Evolutionary conservation across 1,139 yeast genomes (phyloP).

Genomic region (Geotrichum phurueaensis): DNA sequence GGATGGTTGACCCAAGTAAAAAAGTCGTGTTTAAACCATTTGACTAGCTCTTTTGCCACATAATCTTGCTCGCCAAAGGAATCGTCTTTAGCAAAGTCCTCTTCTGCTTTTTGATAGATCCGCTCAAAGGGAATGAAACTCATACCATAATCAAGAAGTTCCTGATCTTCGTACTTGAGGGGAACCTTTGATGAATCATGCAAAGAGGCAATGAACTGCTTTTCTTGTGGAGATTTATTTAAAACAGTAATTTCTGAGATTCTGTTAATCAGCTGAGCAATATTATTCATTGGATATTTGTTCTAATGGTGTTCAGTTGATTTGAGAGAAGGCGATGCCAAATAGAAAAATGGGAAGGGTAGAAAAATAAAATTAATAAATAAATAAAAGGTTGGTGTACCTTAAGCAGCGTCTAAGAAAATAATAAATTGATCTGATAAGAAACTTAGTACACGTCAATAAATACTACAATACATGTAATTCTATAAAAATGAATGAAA

Average conservation of each 20-base stretch:
- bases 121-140: constrained; percentile 37
- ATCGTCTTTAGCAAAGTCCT: constrained; percentile 31
- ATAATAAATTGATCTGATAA: not conserved
- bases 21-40: constrained; percentile 73
- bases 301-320: not conserved
- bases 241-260: not conserved
- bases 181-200: constrained; percentile 24
- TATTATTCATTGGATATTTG: not conserved
- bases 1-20: constrained; percentile 81
- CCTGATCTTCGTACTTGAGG: constrained; percentile 36
- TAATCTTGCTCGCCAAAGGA: constrained; percentile 57
- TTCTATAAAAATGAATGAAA: not conserved
- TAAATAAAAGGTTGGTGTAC: not conserved
- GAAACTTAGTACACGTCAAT: not conserved
- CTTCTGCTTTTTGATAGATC: constrained; percentile 39
- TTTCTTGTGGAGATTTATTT: constrained; percentile 1
- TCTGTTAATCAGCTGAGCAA: not conserved
- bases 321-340: not conserved
- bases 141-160: constrained; percentile 37
- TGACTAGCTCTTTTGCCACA: constrained; percentile 58
- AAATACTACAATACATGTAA: not conserved
- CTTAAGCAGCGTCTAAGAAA: not conserved
- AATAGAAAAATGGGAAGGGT: no score
- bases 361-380: not conserved
- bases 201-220: constrained; percentile 4